Evolutionary conservation across 257 asterid species (phyloP), one percentile per base, ranked within the genome.

Genomic region (Primulina huaijiensis): DNA sequence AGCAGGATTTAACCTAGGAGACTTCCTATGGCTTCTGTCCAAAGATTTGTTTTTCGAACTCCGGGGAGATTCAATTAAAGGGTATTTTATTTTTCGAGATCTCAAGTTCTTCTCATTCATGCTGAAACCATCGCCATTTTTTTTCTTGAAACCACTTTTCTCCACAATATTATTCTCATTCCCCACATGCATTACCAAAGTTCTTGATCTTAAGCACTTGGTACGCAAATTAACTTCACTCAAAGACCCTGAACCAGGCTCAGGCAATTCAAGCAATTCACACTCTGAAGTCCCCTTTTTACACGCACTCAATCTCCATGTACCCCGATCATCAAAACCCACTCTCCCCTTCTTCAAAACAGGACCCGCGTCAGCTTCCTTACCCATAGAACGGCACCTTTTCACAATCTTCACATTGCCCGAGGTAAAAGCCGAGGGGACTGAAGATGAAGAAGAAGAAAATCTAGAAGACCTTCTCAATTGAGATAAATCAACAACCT

Each of bases 161-260:
- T 23, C 68, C 10, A 53, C 58, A 21, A 21, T 69, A 37, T 65
- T 62, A 14, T 69, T 77, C 58, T 35, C 73, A 20, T 35, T 74
- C 38, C 66, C 75, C 11, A 75, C 74, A 57, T 61, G 77, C 83
- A 76, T 75, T 35, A 50, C 53, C 10, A 75, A 71, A 38, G 71
- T 70, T 62, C 80, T 74, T 27, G 85, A 81, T 67, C 87, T 79
- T 64, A 78, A 64, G 58, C 74, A n/a, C 75, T 65, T 81, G 64
- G 55, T 79, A 67, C 76, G 71, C 58, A 77, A 75, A 79, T 62
- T 37, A 10, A 65, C 31, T 12, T 72, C 63, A 2, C 64, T 55
- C 57, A 29, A 34, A 67, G 73, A 35, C 74, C 46, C 66, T 0
- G 72, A 72, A 59, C 60, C 76, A 16, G 80, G 63, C 6, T 35